Percentiles rank a stretch among this genome's conserved stretches.
These are phyloP conservation scores for Colletotrichum cuscutae DNA, from an alignment of 2,329 filamentous ascomycete species.

Conservation along the genomic window DNA sequence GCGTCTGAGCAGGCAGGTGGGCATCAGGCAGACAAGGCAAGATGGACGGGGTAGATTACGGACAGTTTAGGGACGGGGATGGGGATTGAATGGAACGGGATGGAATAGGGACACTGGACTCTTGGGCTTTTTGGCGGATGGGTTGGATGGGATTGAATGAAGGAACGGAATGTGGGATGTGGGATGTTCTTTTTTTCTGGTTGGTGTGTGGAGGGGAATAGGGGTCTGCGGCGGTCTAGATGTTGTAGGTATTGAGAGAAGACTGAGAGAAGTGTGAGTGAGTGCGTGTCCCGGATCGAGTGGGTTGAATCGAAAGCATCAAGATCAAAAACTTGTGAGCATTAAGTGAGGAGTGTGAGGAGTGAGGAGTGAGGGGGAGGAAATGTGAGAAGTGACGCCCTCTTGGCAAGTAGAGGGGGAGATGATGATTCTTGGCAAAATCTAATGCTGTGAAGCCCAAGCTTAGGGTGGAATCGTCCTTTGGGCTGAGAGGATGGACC, in stretches of 20 bases:
- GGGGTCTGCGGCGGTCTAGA: neutral
- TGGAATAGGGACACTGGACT: neutral
- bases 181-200: neutral
- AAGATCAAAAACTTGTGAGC: neutral
- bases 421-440: neutral
- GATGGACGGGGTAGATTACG: neutral
- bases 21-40: conserved; percentile 1
- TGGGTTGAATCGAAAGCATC: conserved; percentile 12
- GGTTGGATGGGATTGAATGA: neutral
- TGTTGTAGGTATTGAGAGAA: neutral
- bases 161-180: conserved; percentile 21
- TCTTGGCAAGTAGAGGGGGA: neutral
- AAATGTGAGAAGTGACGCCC: neutral
- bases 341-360: neutral
- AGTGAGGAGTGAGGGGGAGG: too few relatives aligned
- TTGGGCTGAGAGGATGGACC: neutral
- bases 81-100: neutral
- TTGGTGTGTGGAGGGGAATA: neutral
- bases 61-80: neutral
- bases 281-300: neutral
- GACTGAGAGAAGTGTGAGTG: neutral
- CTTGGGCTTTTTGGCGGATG: neutral
- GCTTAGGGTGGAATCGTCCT: neutral
- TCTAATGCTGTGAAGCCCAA: neutral
- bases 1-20: conserved; percentile 16